Base-by-base conservation (phyloP, 2,329 filamentous ascomycete species). In the Talaromyces amestolkiae region DNA sequence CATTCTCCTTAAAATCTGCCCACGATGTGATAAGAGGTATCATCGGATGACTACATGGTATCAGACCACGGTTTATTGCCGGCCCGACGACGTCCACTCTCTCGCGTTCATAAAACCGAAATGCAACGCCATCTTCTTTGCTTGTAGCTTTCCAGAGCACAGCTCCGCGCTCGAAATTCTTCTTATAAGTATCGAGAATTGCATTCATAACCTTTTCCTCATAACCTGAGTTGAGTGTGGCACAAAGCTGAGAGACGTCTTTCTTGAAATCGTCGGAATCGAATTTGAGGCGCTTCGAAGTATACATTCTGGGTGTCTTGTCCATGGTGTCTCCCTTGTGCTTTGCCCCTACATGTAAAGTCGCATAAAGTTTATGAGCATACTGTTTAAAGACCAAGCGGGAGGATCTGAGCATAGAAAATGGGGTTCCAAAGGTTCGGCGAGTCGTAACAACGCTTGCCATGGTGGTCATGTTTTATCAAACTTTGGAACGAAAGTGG, bases 121-220 rank as follows among this genome's bases (percentile, higher is more conserved):
- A 65, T n/a, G 63, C 58, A n/a, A 65, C 45, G 9, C 49, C 63
- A 41, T 65, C 63, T 45, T 65, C 43, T 10, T 41, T 37, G 11
- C 63, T 61, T 10, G 63, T 65, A 31, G 63, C 63, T 49, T 65
- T 65, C 63, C 63, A 65, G 49, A 61, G 58, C 37, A 65, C 63
- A 2, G 58, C 63, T 7, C 63, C 37, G 10, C 63, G 63, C 11
- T 47, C 45, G 15, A 65, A 65, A 47, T 65, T 65, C 11, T 37
- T 58, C 3, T 43, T 27, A n/a, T 65, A 65, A 19, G 58, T 37
- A 11, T 61, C 17, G n/a, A 65, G 58, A 47, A 65, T 7, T 17
- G 35, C 54, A 45, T 65, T 8, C 47, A 61, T 60, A 17, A 56
- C 24, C 8, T 24, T 8, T 11, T 61, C 58, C 1, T 54, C 47